Evolutionary conservation across 1,284 basidiomycete species (phyloP).

Genomic region (Inonotus hispidus): DNA sequence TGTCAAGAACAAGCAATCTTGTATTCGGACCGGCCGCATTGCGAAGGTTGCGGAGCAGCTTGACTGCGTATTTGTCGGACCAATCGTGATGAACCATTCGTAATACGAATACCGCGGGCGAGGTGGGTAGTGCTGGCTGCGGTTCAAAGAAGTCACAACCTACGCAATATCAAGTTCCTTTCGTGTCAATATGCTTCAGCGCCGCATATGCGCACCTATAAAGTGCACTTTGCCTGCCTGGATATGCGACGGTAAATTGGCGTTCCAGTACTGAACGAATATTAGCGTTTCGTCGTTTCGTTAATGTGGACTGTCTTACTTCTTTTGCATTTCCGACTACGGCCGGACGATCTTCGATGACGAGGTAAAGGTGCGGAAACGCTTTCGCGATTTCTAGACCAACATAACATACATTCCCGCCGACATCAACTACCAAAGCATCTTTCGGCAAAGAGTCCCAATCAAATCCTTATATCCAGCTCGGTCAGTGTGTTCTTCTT

Average conservation of each 20-base stretch:
- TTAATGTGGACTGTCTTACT: neutral
- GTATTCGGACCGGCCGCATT: constrained; percentile 24
- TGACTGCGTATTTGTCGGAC: constrained; percentile 21
- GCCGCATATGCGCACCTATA: neutral
- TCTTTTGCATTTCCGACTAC: constrained; percentile 16
- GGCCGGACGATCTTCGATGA: constrained; percentile 20
- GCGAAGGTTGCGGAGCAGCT: constrained; percentile 26
- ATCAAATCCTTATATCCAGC: neutral
- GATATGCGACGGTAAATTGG: constrained; percentile 1
- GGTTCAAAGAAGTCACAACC: constrained; percentile 13
- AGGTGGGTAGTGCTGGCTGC: constrained; percentile 1
- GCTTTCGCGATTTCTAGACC: constrained; percentile 17
- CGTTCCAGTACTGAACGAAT: constrained; percentile 6
- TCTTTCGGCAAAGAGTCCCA: neutral
- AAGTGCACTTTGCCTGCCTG: constrained; percentile 4
- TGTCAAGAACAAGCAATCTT: constrained; percentile 23
- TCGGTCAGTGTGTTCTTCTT: neutral
- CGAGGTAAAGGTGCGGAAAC: constrained; percentile 16
- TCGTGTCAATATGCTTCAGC: too few species aligned
- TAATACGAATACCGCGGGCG: constrained; percentile 25
- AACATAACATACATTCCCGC: constrained; percentile 20
- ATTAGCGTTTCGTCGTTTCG: too few species aligned
- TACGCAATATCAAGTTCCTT: neutral
- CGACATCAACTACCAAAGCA: neutral
- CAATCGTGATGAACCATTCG: constrained; percentile 27